A percentile compares a stretch with the other conserved stretches of the same genome.
Conservation (phyloP, 768 basidiomycete genomes). For the Suillus sp. region DNA sequence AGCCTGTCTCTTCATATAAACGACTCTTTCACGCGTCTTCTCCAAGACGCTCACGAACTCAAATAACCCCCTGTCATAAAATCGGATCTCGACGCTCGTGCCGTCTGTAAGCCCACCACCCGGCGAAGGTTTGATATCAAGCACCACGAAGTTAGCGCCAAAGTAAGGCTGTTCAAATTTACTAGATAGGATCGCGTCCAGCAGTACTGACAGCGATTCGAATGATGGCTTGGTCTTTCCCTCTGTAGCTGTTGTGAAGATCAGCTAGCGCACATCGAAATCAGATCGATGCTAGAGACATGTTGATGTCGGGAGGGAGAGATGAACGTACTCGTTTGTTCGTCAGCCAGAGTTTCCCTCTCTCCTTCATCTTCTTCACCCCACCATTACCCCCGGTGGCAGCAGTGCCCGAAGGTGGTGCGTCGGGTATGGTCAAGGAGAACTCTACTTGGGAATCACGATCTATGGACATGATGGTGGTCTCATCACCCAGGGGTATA, state of each 20-base stretch:
- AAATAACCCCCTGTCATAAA: slow-evolving; percentile 70
- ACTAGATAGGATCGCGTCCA: slow-evolving; percentile 65
- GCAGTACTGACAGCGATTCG: slow-evolving; percentile 54
- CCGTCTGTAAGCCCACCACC: slow-evolving; percentile 69
- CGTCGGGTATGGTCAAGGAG: slow-evolving; percentile 57
- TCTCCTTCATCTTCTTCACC: slow-evolving; percentile 55
- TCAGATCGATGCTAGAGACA: slow-evolving; percentile 15
- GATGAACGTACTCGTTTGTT: slow-evolving; percentile 64
- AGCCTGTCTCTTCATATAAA: slow-evolving; percentile 70
- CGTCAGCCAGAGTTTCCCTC: slow-evolving; percentile 64
- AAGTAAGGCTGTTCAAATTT: slow-evolving; percentile 79
- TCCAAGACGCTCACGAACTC: slow-evolving; percentile 72
- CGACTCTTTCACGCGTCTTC: slow-evolving; percentile 74
- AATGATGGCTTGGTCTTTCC: slow-evolving; percentile 32
- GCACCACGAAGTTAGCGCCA: slow-evolving; percentile 62
- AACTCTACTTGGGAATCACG: slow-evolving; percentile 53
- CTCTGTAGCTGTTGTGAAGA: slow-evolving; percentile 51
- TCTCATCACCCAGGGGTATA: slow-evolving; percentile 65
- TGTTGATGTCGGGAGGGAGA: not conserved
- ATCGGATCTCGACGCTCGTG: slow-evolving; percentile 66
- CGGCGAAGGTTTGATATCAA: slow-evolving; percentile 67
- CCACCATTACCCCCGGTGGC: slow-evolving; percentile 56
- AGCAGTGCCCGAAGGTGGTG: slow-evolving; percentile 44
- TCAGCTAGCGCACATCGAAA: slow-evolving; percentile 46
- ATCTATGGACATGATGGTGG: slow-evolving; percentile 55